Conservation (phyloP, 805 yeast species). For the Metschnikowia cubensis region DNA sequence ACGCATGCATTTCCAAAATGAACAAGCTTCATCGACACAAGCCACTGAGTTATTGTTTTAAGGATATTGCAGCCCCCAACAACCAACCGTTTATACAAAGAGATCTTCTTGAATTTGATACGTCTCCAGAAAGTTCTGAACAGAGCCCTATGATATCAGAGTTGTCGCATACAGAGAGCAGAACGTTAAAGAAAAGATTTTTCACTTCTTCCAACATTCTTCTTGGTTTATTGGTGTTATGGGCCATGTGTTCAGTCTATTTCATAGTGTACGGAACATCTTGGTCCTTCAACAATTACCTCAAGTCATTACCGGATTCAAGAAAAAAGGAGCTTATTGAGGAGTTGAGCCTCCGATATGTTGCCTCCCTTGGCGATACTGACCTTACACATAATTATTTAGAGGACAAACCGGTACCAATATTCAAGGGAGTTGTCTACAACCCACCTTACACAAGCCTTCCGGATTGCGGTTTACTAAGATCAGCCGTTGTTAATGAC, state of each 20-base stretch:
- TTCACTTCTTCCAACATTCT: not conserved
- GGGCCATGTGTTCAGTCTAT: not conserved
- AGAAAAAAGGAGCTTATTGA: constrained; percentile 3
- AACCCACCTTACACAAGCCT: constrained; percentile 51
- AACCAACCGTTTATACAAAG: not conserved
- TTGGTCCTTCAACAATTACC: constrained; percentile 7
- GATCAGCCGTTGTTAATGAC: constrained; percentile 51
- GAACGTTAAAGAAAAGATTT: not conserved
- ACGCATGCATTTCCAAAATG: not conserved
- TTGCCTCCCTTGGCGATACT: not conserved
- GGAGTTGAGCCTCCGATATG: constrained; percentile 4
- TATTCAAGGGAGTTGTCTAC: constrained; percentile 57
- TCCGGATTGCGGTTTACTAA: constrained; percentile 50
- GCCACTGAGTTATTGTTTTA: constrained; percentile 1
- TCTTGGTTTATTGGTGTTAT: not conserved
- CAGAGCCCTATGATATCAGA: not conserved
- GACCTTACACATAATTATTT: not conserved
- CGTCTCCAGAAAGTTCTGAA: not conserved
- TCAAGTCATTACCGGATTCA: constrained; percentile 7
- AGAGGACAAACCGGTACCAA: not conserved
- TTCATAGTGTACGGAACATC: constrained; percentile 9
- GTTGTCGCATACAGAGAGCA: too few species aligned
- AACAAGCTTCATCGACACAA: constrained; percentile 1
- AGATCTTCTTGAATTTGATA: not conserved
- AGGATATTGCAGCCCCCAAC: not conserved